phyloP scores from a whole-genome alignment of 495 filamentous ascomycete species.

The Hypoxylon rickii region DNA sequence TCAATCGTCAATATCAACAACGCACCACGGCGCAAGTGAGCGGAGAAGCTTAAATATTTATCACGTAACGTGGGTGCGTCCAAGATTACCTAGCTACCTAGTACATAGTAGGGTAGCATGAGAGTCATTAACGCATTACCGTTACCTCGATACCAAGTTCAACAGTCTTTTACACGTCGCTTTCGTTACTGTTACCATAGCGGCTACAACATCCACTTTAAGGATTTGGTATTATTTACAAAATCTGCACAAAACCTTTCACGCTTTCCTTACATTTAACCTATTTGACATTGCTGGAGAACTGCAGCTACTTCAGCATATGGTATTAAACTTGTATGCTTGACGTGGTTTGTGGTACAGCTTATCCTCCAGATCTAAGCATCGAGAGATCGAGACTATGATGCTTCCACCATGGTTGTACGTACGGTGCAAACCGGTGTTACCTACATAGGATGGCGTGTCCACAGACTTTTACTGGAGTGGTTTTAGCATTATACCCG shows the following conservation, averaged over 20 bases:
- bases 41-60: too few species aligned
- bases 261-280: background rate
- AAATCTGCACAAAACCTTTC: background rate
- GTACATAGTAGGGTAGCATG: too few species aligned
- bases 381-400: background rate
- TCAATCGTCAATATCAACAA: too few species aligned
- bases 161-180: too few species aligned
- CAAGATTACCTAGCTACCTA: too few species aligned
- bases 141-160: too few species aligned
- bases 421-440: conserved; percentile 17
- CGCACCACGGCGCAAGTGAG: too few species aligned
- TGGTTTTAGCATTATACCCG: conserved; percentile 12
- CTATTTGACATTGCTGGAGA: background rate
- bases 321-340: background rate
- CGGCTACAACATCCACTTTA: background rate
- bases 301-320: background rate
- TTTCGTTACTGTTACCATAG: too few species aligned
- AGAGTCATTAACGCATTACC: too few species aligned
- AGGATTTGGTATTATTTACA: too few species aligned
- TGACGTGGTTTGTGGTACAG: background rate
- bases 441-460: conserved; percentile 22
- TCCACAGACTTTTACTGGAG: conserved; percentile 9
- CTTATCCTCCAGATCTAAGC: background rate
- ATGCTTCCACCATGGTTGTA: too few species aligned
- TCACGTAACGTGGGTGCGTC: too few species aligned